These are phyloP conservation scores for Candida odintsovae DNA, from an alignment of 805 yeast species.

Conservation along the genomic window DNA sequence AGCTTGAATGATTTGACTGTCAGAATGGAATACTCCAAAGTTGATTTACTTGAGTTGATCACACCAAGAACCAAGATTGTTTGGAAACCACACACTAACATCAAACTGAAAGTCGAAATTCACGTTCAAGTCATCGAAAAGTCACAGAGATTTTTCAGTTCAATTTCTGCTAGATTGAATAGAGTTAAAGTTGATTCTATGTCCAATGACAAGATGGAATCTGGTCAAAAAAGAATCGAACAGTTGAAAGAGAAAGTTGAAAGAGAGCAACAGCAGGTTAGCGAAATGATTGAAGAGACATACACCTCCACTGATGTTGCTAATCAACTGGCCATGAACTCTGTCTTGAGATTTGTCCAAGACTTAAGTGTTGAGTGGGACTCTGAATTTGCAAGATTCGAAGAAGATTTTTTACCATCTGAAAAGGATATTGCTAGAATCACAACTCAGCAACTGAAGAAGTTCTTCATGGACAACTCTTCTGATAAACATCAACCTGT, in stretches of 20 bases:
- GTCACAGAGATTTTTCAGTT: conserved; percentile 58
- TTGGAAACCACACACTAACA: conserved; percentile 69
- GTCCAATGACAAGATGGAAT: conserved; percentile 62
- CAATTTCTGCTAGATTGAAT: conserved; percentile 62
- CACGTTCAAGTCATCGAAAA: conserved; percentile 48
- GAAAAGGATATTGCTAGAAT: conserved; percentile 90
- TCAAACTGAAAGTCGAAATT: conserved; percentile 60
- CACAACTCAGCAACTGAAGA: conserved; percentile 80
- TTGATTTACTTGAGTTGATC: conserved; percentile 73
- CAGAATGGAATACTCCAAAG: conserved; percentile 66
- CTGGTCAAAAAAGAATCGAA: conserved; percentile 54
- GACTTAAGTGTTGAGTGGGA: conserved; percentile 88
- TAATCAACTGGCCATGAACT: conserved; percentile 65
- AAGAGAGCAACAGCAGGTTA: conserved; percentile 43
- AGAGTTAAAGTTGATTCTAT: conserved; percentile 75
- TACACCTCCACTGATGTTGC: conserved; percentile 53
- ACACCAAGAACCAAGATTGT: conserved; percentile 68
- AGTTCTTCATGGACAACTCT: conserved; percentile 57
- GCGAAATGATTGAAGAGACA: conserved; percentile 40
- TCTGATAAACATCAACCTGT: conserved; percentile 20
- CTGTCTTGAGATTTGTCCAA: conserved; percentile 64
- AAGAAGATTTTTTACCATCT: conserved; percentile 71
- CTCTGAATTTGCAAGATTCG: conserved; percentile 73
- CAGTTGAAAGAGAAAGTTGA: conserved; percentile 50
- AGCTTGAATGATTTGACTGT: conserved; percentile 76